phyloP scores from a whole-genome alignment of 208 protist species.

The Trichomonas vaginalis region DNA sequence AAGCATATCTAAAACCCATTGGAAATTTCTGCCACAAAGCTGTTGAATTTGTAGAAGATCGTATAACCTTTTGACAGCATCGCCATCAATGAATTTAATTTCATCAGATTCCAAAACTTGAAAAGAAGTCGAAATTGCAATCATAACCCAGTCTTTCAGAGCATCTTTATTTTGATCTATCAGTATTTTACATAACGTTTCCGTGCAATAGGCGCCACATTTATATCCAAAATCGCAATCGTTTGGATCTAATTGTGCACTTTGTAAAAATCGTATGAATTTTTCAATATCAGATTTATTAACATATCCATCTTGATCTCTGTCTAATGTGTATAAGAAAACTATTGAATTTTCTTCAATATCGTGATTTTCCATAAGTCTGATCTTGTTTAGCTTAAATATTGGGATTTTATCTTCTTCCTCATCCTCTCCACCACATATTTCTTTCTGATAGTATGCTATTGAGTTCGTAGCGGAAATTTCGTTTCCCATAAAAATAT shows the following conservation, averaged over 20 bases:
- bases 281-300: not conserved
- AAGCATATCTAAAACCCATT: slow-evolving; percentile 12
- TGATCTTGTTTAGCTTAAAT: not conserved
- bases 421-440: not conserved
- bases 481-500: slow-evolving; percentile 2
- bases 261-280: not conserved
- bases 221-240: slow-evolving; percentile 15
- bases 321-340: not conserved
- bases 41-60: not conserved
- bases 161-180: not conserved
- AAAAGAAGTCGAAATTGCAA: not conserved
- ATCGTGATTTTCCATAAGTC: slow-evolving; percentile 18
- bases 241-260: not conserved
- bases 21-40: not conserved
- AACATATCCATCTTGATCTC: not conserved
- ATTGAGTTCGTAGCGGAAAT: not conserved
- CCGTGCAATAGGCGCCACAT: not conserved
- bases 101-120: not conserved
- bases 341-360: not conserved
- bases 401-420: not conserved
- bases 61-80: not conserved
- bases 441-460: not conserved
- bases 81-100: not conserved
- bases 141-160: not conserved
- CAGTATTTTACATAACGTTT: not conserved